These are phyloP conservation scores for Sclerotiophoma versabilis DNA, from an alignment of 2,329 filamentous ascomycete species.

Conservation along the genomic window DNA sequence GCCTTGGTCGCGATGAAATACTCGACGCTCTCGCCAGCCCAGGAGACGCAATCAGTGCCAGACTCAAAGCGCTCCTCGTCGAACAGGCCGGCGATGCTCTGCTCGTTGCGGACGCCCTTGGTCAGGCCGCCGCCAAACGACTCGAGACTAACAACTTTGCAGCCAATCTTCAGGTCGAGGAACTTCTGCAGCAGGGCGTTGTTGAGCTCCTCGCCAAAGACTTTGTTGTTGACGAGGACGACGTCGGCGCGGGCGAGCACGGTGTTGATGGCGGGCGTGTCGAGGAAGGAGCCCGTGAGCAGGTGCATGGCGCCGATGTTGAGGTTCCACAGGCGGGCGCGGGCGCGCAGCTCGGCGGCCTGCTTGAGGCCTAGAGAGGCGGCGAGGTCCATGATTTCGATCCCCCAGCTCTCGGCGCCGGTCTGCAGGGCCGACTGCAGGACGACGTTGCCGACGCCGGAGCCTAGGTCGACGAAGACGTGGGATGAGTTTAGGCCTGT, in stretches of 20 bases:
- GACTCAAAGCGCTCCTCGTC: conserved; percentile 77
- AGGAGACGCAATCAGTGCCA: conserved; percentile 78
- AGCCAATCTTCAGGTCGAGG: conserved; percentile 88
- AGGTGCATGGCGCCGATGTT: conserved; percentile 80
- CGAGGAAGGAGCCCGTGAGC: conserved; percentile 83
- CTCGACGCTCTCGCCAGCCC: conserved; percentile 82
- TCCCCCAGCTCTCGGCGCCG: conserved; percentile 94
- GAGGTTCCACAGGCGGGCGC: conserved; percentile 89
- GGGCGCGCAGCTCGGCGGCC: conserved; percentile 80
- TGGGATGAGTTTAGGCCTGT: conserved; percentile 80
- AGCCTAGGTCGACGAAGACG: conserved; percentile 93
- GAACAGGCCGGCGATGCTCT: conserved; percentile 82
- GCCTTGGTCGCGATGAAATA: conserved; percentile 80
- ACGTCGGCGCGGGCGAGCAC: conserved; percentile 87
- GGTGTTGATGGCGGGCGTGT: conserved; percentile 71
- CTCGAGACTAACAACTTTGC: conserved; percentile 88
- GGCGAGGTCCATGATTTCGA: conserved; percentile 93
- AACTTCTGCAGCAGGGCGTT: conserved; percentile 87
- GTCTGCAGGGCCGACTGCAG: conserved; percentile 92
- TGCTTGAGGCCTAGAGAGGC: conserved; percentile 83
- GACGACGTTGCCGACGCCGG: conserved; percentile 94
- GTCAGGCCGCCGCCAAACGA: conserved; percentile 82
- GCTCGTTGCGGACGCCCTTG: conserved; percentile 74
- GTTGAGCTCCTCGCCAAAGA: conserved; percentile 88
- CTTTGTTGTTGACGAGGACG: conserved; percentile 98